A percentile compares a stretch with the other conserved stretches of the same genome.
phyloP scores from a whole-genome alignment of 768 basidiomycete genomes.

The Macrolepiota albuminosa region DNA sequence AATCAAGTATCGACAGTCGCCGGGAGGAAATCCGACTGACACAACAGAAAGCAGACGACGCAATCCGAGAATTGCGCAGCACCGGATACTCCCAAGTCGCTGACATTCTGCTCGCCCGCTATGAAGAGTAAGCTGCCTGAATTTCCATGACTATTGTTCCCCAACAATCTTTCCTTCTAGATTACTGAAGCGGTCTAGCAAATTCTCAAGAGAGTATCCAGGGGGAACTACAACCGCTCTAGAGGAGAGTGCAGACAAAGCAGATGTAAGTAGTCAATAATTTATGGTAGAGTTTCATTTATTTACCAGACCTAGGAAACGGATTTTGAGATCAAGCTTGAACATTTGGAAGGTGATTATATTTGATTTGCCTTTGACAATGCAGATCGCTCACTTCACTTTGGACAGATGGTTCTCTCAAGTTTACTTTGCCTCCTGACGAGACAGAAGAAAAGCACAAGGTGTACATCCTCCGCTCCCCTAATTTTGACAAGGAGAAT shows the following conservation, averaged over 20 bases:
- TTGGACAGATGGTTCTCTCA: slow-evolving; percentile 1
- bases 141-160: not conserved
- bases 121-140: not conserved
- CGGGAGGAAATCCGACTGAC: not conserved
- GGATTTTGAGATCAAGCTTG: not conserved
- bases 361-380: not conserved
- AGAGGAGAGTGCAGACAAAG: not conserved
- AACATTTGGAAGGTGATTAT: not conserved
- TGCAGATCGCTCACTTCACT: not conserved
- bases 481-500: not conserved
- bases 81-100: not conserved
- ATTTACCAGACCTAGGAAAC: not conserved
- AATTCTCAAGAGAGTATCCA: not conserved
- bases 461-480: not conserved
- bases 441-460: not conserved
- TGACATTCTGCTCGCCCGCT: not conserved
- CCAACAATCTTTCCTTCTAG: not conserved
- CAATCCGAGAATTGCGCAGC: not conserved
- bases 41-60: not conserved
- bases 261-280: not conserved
- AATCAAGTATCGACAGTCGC: not conserved
- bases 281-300: not conserved
- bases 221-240: not conserved
- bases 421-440: not conserved
- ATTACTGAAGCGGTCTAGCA: not conserved